Percentiles rank a stretch among this genome's conserved stretches.
These are phyloP conservation scores for Paracorniculantispora psalliotae DNA, from an alignment of 2,329 filamentous ascomycete genomes.

Conservation along the genomic window DNA sequence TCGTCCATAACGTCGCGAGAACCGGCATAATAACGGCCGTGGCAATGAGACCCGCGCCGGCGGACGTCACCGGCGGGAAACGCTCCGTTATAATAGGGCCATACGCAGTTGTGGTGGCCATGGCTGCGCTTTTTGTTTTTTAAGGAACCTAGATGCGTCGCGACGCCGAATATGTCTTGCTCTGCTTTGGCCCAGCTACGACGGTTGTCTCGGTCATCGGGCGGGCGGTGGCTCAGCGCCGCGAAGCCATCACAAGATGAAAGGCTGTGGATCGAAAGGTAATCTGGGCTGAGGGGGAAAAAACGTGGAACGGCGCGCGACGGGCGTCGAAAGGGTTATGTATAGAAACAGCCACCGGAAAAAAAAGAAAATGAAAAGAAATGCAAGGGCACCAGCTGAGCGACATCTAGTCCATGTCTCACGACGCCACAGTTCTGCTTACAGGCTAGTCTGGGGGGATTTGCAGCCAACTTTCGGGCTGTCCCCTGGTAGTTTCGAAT, in stretches of 20 bases:
- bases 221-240: conserved; percentile 2
- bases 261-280: neutral
- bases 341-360: neutral
- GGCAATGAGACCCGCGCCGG: conserved; percentile 14
- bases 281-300: neutral
- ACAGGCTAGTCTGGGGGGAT: neutral
- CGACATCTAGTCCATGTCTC: conserved; percentile 3
- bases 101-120: neutral
- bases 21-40: conserved; percentile 16
- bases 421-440: neutral
- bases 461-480: neutral
- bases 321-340: neutral
- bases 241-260: conserved; percentile 1
- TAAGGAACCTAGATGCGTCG: neutral
- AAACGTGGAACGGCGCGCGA: neutral
- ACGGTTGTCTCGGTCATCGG: neutral
- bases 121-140: neutral
- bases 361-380: neutral
- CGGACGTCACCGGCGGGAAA: conserved; percentile 12
- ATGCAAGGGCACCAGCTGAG: neutral
- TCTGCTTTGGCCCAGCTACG: neutral
- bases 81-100: neutral
- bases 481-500: no score
- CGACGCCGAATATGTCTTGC: neutral
- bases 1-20: conserved; percentile 16